These are phyloP conservation scores for Coniferiporia sulphurascens DNA, from an alignment of 1,284 basidiomycete genomes.

Conservation along the genomic window DNA sequence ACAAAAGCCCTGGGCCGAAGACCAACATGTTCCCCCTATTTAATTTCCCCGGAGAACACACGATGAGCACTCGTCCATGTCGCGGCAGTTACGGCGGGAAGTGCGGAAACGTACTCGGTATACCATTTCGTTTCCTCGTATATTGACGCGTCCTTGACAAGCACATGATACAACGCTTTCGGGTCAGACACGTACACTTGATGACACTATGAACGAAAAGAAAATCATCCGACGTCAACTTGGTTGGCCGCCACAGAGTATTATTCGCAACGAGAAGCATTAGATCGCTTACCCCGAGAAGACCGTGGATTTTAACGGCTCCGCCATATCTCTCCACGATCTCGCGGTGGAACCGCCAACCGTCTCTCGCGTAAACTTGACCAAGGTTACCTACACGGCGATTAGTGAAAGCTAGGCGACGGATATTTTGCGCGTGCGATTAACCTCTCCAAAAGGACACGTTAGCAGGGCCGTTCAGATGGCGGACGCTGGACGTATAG, in stretches of 20 bases:
- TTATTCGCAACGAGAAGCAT: not conserved
- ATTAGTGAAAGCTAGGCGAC: not conserved
- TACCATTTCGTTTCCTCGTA: slow-evolving; percentile 19
- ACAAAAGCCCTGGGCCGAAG: slow-evolving; percentile 18
- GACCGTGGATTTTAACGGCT: slow-evolving; percentile 17
- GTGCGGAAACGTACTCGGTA: slow-evolving; percentile 10
- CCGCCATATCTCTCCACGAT: slow-evolving; percentile 19
- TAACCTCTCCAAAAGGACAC: slow-evolving; percentile 16
- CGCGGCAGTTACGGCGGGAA: not conserved
- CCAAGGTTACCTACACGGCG: slow-evolving; percentile 16
- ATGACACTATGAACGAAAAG: slow-evolving; percentile 8
- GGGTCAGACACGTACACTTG: slow-evolving; percentile 19
- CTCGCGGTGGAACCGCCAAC: slow-evolving; percentile 17
- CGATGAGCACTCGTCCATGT: not conserved
- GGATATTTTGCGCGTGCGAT: not conserved
- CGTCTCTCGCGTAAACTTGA: slow-evolving; percentile 16
- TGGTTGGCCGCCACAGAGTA: not conserved
- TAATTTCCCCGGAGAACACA: not conserved
- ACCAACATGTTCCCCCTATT: slow-evolving; percentile 17
- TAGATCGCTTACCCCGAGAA: slow-evolving; percentile 15
- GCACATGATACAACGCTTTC: slow-evolving; percentile 17
- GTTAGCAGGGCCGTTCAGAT: slow-evolving; percentile 14
- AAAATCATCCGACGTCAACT: not conserved
- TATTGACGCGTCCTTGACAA: slow-evolving; percentile 18
- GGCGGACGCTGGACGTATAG: slow-evolving; percentile 13